Conservation (phyloP, 352 stramenopile species). For the Phytopythium chamaehyphon region DNA sequence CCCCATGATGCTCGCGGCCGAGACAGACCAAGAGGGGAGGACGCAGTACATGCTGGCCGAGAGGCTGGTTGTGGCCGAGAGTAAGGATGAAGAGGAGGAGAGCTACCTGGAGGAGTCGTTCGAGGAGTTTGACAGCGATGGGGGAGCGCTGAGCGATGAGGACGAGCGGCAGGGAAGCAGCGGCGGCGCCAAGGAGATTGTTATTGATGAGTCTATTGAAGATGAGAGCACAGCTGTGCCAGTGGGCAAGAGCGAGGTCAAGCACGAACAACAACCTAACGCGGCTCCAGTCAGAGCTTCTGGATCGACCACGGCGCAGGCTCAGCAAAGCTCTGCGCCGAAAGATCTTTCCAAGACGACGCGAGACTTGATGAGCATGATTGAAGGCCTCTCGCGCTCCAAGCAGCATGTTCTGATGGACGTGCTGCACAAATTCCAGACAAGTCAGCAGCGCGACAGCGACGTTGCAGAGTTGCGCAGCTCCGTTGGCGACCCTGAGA, state of each 20-base stretch:
- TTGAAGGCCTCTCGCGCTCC: conserved; percentile 62
- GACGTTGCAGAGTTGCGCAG: conserved; percentile 49
- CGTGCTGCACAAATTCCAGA: conserved; percentile 59
- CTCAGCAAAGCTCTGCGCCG: not conserved
- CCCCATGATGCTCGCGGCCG: conserved; percentile 32
- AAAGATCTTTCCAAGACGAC: conserved; percentile 43
- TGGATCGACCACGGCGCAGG: not conserved
- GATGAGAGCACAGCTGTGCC: not conserved
- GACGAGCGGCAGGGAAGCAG: not conserved
- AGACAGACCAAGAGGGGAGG: conserved; percentile 27
- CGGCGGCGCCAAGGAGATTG: conserved; percentile 11
- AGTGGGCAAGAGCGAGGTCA: not conserved
- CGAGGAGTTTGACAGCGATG: conserved; percentile 72
- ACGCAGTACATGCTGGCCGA: conserved; percentile 27
- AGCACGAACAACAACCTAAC: not conserved
- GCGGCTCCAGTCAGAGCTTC: not conserved
- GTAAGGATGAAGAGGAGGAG: conserved; percentile 32
- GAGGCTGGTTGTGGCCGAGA: conserved; percentile 8
- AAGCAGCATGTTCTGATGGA: conserved; percentile 63
- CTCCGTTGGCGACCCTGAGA: conserved; percentile 64
- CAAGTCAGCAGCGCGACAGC: conserved; percentile 39
- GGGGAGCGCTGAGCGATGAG: not conserved
- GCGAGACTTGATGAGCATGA: conserved; percentile 52
- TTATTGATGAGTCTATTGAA: conserved; percentile 13
- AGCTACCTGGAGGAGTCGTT: conserved; percentile 82